Percentiles rank a stretch among this genome's conserved stretches.
Evolutionary conservation across 2,329 filamentous ascomycete genomes (phyloP).

Genomic region (Cercospora sojina): DNA sequence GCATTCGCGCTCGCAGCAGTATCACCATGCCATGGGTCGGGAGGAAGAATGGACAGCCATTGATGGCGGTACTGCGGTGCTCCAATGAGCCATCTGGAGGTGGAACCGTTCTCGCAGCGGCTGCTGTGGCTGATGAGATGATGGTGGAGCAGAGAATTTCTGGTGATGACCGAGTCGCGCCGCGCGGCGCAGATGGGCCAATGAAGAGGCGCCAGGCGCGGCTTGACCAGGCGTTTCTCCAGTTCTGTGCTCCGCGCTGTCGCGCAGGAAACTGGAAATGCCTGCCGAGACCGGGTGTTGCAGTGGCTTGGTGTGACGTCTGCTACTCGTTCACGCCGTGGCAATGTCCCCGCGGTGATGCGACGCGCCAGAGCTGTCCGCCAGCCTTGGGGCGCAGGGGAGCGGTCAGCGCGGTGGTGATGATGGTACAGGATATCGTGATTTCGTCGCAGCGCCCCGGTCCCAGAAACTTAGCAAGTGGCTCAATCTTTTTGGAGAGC

Average conservation of each 20-base stretch:
- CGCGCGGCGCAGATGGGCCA: constrained; percentile 19
- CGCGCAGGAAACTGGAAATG: constrained; percentile 9
- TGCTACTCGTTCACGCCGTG: constrained; percentile 8
- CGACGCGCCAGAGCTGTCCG: background rate
- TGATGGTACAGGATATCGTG: constrained; percentile 5
- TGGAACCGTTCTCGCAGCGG: background rate
- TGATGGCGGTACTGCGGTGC: constrained; percentile 5
- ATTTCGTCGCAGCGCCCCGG: constrained; percentile 4
- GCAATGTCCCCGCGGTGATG: background rate
- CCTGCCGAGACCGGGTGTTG: constrained; percentile 20
- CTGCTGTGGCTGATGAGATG: constrained; percentile 4
- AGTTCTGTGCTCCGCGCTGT: constrained; percentile 11
- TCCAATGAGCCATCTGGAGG: constrained; percentile 11
- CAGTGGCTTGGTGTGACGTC: constrained; percentile 14
- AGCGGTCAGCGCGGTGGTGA: background rate
- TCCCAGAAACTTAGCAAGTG: background rate
- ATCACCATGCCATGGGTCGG: background rate
- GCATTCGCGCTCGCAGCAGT: background rate
- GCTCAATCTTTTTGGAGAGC: background rate
- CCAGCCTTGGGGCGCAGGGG: background rate
- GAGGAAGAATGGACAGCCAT: background rate
- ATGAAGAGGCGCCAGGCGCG: constrained; percentile 6
- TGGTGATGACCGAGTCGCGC: constrained; percentile 15
- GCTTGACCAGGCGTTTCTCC: constrained; percentile 22
- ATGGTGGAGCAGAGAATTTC: constrained; percentile 20